Conservation (phyloP, 495 filamentous ascomycete genomes). For the Talaromyces borbonicus region DNA sequence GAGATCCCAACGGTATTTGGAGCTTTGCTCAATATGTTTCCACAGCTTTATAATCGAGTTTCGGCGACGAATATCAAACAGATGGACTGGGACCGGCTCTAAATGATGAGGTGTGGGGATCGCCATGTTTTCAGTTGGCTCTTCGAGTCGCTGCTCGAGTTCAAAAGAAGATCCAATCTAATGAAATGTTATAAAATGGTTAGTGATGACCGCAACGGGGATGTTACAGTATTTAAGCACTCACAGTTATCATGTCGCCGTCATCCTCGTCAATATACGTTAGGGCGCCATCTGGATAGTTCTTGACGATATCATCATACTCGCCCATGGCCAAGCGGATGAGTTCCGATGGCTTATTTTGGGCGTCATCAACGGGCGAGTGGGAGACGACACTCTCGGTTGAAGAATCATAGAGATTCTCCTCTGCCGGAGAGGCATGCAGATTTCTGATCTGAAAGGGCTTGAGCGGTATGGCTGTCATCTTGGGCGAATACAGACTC, state of each 20-base stretch:
- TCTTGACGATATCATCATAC: constrained; percentile 39
- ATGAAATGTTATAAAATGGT: constrained; percentile 8
- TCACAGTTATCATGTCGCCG: constrained; percentile 43
- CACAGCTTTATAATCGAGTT: constrained; percentile 35
- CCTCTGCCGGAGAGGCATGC: constrained; percentile 15
- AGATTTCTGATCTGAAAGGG: constrained; percentile 36
- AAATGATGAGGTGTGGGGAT: not conserved
- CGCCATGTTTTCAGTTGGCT: constrained; percentile 18
- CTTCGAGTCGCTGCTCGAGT: constrained; percentile 40
- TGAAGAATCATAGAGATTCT: constrained; percentile 8
- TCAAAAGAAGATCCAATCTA: constrained; percentile 44
- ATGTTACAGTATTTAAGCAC: too few species aligned
- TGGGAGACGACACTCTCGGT: not conserved
- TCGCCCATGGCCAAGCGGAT: constrained; percentile 33
- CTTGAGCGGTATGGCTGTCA: constrained; percentile 24
- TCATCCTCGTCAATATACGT: constrained; percentile 48
- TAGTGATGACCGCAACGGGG: constrained; percentile 1
- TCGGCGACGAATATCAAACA: constrained; percentile 39
- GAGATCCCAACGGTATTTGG: constrained; percentile 5
- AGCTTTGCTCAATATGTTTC: constrained; percentile 15
- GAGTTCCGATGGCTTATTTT: constrained; percentile 12
- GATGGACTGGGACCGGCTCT: constrained; percentile 25
- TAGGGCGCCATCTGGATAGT: constrained; percentile 39
- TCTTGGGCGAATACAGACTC: not conserved
- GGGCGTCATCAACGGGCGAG: constrained; percentile 2